Conservation (phyloP, 192 early-diverging fungal genomes). For the Dissophora ornata region DNA sequence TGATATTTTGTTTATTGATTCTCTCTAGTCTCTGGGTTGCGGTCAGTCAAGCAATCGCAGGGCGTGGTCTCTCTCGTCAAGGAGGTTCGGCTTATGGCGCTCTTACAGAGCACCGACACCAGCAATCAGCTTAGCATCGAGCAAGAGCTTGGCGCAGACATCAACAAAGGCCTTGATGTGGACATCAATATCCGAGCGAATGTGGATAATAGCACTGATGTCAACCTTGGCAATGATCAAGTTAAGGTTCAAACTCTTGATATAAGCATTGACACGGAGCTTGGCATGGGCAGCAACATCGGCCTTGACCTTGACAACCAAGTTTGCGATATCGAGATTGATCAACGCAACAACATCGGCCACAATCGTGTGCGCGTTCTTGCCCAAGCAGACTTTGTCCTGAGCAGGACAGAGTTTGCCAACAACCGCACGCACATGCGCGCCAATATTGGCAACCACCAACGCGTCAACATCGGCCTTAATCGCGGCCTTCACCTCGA, state of each 20-base stretch:
- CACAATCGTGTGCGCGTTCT: slow-evolving; percentile 31
- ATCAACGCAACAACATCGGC: slow-evolving; percentile 29
- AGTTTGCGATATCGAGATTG: slow-evolving; percentile 18
- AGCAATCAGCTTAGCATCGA: slow-evolving; percentile 27
- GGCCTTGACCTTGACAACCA: slow-evolving; percentile 42
- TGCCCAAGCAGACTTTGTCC: slow-evolving; percentile 18
- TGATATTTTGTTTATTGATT: too few relatives aligned
- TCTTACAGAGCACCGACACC: slow-evolving; percentile 29
- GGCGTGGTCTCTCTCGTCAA: too few relatives aligned
- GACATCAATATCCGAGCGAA: slow-evolving; percentile 21
- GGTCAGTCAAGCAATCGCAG: too few relatives aligned
- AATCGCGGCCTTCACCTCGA: slow-evolving; percentile 19
- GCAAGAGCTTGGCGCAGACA: slow-evolving; percentile 18
- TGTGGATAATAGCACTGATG: slow-evolving; percentile 8
- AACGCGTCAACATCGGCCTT: slow-evolving; percentile 5
- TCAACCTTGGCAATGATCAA: slow-evolving; percentile 13
- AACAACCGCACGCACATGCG: slow-evolving; percentile 26
- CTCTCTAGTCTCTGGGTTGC: too few relatives aligned
- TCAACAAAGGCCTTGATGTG: slow-evolving; percentile 36
- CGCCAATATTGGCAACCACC: slow-evolving; percentile 41
- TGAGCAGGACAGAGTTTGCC: slow-evolving; percentile 2
- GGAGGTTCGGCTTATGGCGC: not conserved
- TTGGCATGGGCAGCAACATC: slow-evolving; percentile 8
- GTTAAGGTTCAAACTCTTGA: slow-evolving; percentile 22
- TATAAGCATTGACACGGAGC: slow-evolving; percentile 8